These are phyloP conservation scores for Chaetomium cochliodes DNA, from an alignment of 495 filamentous ascomycete genomes.

Conservation along the genomic window DNA sequence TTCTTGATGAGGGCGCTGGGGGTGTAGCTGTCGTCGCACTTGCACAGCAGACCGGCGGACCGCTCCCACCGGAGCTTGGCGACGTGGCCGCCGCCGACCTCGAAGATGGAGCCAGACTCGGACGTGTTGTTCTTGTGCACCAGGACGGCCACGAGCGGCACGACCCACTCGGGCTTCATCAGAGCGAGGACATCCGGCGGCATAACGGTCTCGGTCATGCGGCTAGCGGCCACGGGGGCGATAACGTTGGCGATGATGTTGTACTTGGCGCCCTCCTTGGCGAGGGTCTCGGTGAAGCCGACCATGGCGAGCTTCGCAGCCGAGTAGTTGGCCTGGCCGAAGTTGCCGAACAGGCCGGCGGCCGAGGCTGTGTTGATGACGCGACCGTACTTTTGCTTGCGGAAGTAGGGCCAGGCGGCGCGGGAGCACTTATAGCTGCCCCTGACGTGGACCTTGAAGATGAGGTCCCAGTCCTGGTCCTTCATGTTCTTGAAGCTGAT, in stretches of 20 bases:
- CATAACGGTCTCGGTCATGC: conserved; percentile 98
- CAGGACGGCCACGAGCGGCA: conserved; percentile 87
- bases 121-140: conserved; percentile 82
- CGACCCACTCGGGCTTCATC: conserved; percentile 93
- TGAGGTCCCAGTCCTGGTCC: conserved; percentile 93
- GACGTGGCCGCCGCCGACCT: conserved; percentile 89
- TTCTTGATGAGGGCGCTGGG: conserved; percentile 82
- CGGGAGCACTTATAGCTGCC: conserved; percentile 96
- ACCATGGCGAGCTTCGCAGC: conserved; percentile 95
- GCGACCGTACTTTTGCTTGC: conserved; percentile 96
- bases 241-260: conserved; percentile 97
- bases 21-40: conserved; percentile 84
- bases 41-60: conserved; percentile 83
- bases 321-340: conserved; percentile 97
- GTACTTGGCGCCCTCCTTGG: conserved; percentile 97
- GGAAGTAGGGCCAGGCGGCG: conserved; percentile 96
- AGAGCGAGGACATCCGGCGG: conserved; percentile 86
- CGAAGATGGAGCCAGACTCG: conserved; percentile 88
- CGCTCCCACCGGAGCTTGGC: conserved; percentile 97
- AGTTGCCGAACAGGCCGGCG: conserved; percentile 92
- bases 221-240: conserved; percentile 90
- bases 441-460: conserved; percentile 89
- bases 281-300: conserved; percentile 96
- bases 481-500: conserved; percentile 99
- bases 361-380: conserved; percentile 96